Evolutionary conservation across 495 filamentous ascomycete species (phyloP).

Genomic region (Hyaloscypha finlandica): DNA sequence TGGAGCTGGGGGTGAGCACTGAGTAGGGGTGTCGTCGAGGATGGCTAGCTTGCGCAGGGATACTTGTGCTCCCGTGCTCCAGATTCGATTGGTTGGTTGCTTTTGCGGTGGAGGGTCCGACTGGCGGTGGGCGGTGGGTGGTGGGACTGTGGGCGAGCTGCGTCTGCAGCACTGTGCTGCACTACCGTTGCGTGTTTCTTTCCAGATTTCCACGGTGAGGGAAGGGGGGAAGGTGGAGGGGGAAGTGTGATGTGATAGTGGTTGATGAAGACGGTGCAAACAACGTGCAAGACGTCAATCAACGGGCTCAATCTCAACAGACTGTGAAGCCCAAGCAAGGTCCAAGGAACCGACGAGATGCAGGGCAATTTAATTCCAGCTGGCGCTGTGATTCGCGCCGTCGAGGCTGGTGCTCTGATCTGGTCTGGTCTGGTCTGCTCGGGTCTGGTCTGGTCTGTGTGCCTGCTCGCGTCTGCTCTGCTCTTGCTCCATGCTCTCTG

Average conservation of each 20-base stretch:
- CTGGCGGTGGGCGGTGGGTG: background rate
- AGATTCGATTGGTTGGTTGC: background rate
- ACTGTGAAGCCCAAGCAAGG: too few relatives aligned
- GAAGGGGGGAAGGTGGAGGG: background rate
- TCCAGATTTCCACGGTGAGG: too few relatives aligned
- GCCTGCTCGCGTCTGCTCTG: background rate
- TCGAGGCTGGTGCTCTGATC: background rate
- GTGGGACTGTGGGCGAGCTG: background rate
- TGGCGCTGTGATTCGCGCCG: slow-evolving; percentile 19
- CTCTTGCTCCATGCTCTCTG: background rate
- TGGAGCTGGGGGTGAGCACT: too few relatives aligned
- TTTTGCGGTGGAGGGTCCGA: background rate
- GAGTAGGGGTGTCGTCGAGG: background rate
- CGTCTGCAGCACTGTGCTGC: background rate
- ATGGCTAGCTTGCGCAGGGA: background rate
- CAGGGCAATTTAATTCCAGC: slow-evolving; percentile 4
- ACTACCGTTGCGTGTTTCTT: background rate
- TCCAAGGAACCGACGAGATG: background rate
- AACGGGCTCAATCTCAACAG: too few relatives aligned
- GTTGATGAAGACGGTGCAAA: background rate
- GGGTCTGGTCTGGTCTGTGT: background rate
- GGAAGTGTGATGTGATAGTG: background rate
- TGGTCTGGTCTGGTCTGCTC: too few relatives aligned
- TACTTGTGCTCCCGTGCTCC: background rate
- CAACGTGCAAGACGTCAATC: background rate